Percentiles rank a stretch among this genome's conserved stretches.
phyloP scores from a whole-genome alignment of 2,329 filamentous ascomycete species.

The Cladophialophora chaetospira region DNA sequence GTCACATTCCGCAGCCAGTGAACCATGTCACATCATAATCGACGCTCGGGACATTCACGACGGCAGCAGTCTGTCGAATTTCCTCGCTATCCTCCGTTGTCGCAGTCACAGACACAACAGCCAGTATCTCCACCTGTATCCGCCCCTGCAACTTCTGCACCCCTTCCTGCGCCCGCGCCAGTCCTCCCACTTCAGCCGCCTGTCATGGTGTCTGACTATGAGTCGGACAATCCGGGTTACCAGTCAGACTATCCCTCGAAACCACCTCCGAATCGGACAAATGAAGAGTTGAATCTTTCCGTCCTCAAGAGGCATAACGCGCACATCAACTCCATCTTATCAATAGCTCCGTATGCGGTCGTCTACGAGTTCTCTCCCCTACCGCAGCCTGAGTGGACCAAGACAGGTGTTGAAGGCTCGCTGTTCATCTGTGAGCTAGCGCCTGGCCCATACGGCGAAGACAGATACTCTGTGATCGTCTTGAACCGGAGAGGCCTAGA shows the following conservation, averaged over 20 bases:
- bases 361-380: conserved; percentile 75
- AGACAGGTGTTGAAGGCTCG: conserved; percentile 80
- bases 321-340: conserved; percentile 70
- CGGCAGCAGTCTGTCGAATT: conserved; percentile 34
- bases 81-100: conserved; percentile 31
- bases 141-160: background rate
- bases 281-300: conserved; percentile 82
- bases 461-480: conserved; percentile 63
- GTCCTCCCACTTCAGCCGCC: conserved; percentile 8
- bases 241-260: conserved; percentile 41
- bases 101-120: conserved; percentile 19
- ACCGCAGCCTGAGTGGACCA: conserved; percentile 71
- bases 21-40: conserved; percentile 27
- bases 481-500: conserved; percentile 71
- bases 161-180: conserved; percentile 15
- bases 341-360: conserved; percentile 81
- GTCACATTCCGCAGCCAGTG: conserved; percentile 10
- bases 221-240: conserved; percentile 63
- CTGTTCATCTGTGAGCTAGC: conserved; percentile 77
- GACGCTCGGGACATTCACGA: conserved; percentile 27
- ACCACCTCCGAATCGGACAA: conserved; percentile 60
- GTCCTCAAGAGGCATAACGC: conserved; percentile 83
- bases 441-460: conserved; percentile 48
- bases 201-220: conserved; percentile 57
- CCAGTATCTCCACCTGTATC: conserved; percentile 1